Evolutionary conservation across 441 rosid species (phyloP).

Genomic region (Erodium chrysanthum): DNA sequence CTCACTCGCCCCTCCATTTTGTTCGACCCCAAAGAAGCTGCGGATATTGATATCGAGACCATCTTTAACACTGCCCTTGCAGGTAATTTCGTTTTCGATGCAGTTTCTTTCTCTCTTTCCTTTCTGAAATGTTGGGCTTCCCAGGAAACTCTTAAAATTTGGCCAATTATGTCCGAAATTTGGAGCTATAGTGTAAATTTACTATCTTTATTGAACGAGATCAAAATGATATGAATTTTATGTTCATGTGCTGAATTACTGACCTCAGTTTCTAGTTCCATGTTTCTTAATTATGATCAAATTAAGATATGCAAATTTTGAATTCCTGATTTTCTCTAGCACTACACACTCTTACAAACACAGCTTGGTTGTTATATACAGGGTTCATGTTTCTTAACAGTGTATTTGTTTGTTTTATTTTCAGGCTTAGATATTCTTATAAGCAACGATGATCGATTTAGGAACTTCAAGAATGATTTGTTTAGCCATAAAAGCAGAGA

Average conservation of each 20-base stretch:
- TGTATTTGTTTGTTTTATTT: conserved; percentile 14
- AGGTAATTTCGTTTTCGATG: conserved; percentile 33
- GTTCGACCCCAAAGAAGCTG: conserved; percentile 54
- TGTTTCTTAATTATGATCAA: background rate
- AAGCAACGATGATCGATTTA: conserved; percentile 57
- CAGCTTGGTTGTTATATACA: background rate
- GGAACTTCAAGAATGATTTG: conserved; percentile 48
- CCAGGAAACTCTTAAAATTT: background rate
- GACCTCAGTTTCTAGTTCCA: background rate
- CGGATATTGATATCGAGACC: conserved; percentile 68
- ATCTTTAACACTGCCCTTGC: conserved; percentile 48
- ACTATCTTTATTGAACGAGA: background rate
- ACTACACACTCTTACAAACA: too few relatives aligned
- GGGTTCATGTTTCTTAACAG: background rate
- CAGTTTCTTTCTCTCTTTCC: background rate
- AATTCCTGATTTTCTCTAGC: background rate
- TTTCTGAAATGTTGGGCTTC: background rate
- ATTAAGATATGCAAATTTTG: background rate
- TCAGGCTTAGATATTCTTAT: conserved; percentile 75
- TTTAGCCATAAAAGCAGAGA: conserved; percentile 75
- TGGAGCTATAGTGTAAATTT: background rate
- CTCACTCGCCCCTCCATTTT: conserved; percentile 54
- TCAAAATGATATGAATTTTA: background rate
- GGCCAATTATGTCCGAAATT: background rate
- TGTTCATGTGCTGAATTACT: background rate